phyloP scores from a whole-genome alignment of 768 basidiomycete genomes.

The Tulasnella calospora region DNA sequence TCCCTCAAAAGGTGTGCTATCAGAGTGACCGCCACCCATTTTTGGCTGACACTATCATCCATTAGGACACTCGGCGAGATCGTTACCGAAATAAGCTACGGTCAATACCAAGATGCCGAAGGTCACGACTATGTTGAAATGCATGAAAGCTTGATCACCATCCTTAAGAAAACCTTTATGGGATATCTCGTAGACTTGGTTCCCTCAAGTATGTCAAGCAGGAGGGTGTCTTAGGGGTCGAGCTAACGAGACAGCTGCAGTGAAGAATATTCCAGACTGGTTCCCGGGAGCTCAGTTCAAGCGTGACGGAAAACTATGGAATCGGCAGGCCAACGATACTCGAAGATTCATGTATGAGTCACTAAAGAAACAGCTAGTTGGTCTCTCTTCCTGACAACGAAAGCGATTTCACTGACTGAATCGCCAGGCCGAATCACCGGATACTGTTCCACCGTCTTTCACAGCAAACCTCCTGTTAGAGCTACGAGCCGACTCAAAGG shows the following conservation, averaged over 20 bases:
- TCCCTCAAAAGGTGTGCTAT: conserved; percentile 28
- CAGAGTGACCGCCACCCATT: not conserved
- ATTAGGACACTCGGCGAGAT: conserved; percentile 36
- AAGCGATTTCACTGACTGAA: not conserved
- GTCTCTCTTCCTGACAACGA: not conserved
- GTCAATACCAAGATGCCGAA: conserved; percentile 37
- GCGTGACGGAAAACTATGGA: conserved; percentile 11
- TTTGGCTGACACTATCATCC: conserved; percentile 28
- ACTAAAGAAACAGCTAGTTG: not conserved
- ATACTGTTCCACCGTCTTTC: not conserved
- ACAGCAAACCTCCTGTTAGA: not conserved
- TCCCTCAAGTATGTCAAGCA: conserved; percentile 25
- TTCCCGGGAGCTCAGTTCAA: conserved; percentile 31
- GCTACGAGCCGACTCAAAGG: not conserved
- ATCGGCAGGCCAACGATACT: not conserved
- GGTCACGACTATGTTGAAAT: conserved; percentile 28
- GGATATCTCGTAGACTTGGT: conserved; percentile 29
- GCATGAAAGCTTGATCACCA: not conserved
- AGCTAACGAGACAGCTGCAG: no score
- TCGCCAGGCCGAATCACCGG: not conserved
- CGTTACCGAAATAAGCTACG: conserved; percentile 36
- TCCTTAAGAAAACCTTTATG: conserved; percentile 5
- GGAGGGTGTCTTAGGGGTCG: no score
- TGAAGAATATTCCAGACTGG: conserved; percentile 30
- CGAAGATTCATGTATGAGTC: not conserved